phyloP scores from a whole-genome alignment of 2,329 filamentous ascomycete species.

The Alternaria sp. region DNA sequence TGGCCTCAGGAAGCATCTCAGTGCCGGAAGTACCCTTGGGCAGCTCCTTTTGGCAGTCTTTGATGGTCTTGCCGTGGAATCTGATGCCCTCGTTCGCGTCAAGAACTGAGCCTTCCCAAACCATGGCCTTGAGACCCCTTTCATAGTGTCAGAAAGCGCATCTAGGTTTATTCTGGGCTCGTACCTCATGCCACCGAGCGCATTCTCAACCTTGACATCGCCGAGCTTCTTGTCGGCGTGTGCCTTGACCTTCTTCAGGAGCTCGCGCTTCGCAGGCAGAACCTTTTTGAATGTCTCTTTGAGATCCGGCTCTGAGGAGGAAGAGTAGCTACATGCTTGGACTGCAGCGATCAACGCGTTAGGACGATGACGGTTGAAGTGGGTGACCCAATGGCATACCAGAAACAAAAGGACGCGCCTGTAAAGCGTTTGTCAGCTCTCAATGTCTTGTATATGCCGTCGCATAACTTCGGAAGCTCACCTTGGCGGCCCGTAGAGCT shows the following conservation, averaged over 20 bases:
- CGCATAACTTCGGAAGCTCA: slow-evolving; percentile 48
- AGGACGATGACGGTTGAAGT: slow-evolving; percentile 7
- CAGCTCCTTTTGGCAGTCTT: slow-evolving; percentile 92
- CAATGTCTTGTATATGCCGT: background rate
- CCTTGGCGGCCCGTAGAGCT: slow-evolving; percentile 69
- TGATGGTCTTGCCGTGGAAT: slow-evolving; percentile 97
- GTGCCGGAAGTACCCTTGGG: slow-evolving; percentile 91
- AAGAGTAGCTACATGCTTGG: slow-evolving; percentile 68
- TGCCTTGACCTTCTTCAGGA: slow-evolving; percentile 91
- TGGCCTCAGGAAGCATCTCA: slow-evolving; percentile 97
- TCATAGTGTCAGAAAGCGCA: slow-evolving; percentile 14
- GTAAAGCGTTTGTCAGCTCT: slow-evolving; percentile 27
- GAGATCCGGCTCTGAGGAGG: slow-evolving; percentile 81
- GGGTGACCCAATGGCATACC: slow-evolving; percentile 41
- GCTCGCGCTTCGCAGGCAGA: slow-evolving; percentile 91
- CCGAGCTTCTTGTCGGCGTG: slow-evolving; percentile 83
- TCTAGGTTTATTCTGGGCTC: background rate
- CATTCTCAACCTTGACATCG: slow-evolving; percentile 92
- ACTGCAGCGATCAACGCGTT: slow-evolving; percentile 32
- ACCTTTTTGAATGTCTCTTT: slow-evolving; percentile 83
- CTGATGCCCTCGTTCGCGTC: slow-evolving; percentile 97
- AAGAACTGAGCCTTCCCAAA: slow-evolving; percentile 97
- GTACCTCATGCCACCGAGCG: slow-evolving; percentile 90
- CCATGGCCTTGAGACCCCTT: slow-evolving; percentile 90
- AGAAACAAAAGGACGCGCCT: slow-evolving; percentile 41